These are phyloP conservation scores for Liriodendron chinense DNA, from an alignment of 164 flowering plant genomes.

Conservation along the genomic window DNA sequence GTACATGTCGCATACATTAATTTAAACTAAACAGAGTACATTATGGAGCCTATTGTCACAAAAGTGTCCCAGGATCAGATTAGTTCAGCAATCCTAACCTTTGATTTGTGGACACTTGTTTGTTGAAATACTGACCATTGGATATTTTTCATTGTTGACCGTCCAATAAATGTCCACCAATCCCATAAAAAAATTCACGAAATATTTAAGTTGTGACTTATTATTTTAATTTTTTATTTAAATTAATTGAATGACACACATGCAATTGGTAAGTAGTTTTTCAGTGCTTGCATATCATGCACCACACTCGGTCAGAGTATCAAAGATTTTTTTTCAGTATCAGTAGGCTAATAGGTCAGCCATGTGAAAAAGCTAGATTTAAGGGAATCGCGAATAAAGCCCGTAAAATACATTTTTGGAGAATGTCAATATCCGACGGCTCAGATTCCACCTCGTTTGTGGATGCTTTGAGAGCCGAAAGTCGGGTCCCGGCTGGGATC, in stretches of 20 bases:
- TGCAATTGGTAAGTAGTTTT: too few species aligned
- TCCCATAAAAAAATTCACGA: too few species aligned
- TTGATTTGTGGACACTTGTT: too few species aligned
- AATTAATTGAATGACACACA: too few species aligned
- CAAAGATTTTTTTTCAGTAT: not conserved
- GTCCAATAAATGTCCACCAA: too few species aligned
- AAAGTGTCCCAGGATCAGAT: not conserved
- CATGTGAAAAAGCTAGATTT: constrained; percentile 21
- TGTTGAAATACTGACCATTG: too few species aligned
- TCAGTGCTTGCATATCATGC: not conserved
- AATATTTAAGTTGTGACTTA: too few species aligned
- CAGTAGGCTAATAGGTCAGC: constrained; percentile 19
- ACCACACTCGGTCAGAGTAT: not conserved
- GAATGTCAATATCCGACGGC: constrained; percentile 31
- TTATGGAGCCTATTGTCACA: not conserved
- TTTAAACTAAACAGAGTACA: too few species aligned
- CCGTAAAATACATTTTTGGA: constrained; percentile 7
- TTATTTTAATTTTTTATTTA: too few species aligned
- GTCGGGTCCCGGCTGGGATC: too few species aligned
- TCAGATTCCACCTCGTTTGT: constrained; percentile 8
- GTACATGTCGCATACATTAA: not conserved
- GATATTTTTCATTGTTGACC: too few species aligned
- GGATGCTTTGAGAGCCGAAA: not conserved
- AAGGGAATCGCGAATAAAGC: constrained; percentile 22
- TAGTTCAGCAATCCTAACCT: not conserved